Base-by-base conservation (phyloP, 345 rosid genomes). In the Excoecaria cochinchinensis region DNA sequence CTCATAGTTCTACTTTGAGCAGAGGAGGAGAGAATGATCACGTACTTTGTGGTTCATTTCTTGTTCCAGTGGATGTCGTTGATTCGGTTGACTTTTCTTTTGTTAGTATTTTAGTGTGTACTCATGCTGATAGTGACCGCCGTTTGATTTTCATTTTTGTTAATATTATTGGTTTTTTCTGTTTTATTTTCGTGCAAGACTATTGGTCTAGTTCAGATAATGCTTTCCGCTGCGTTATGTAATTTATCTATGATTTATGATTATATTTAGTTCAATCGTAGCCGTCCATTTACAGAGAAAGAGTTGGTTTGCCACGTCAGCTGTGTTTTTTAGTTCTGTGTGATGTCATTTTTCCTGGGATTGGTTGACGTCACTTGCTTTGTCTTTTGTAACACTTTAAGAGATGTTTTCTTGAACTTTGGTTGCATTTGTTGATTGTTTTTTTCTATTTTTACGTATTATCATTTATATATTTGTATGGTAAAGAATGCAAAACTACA, bases 11-110 rank as follows among this genome's bases (percentile, higher is more conserved):
- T 8, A 3, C 6, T 14, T 50, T 31, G 25, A 19, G 47, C 21
- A 3, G 38, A 59, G 5, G 51, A 8, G 4, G 61, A 31, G 73
- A 36, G 73, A 68, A 76, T 47, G 73, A 47, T 76, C 78, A 76
- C 68, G 59, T 36, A 68, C 67, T 76, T 38, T n/a, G 22, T n/a
- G 60, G 16, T 59, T 36, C 9, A 52, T 8, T 17, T 31, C 67
- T 15, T 1, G 38, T 2, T 10, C 8, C 22, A 14, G 25, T 36
- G 31, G 31, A 19, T 4, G 57, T 19, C 67, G 50, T 21, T 59
- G 63, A 59, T 56, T 9, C 5, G 3, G 6, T 16, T 57, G 63
- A 59, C 52, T 60, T 15, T 24, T 71, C 17, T 44, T 61, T 31
- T 12, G 61, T n/a, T 14, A 19, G 61, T 1, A 21, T 56, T 56